These are phyloP conservation scores for Salvia miltiorrhiza DNA, from an alignment of 257 asterid species.

Conservation along the genomic window DNA sequence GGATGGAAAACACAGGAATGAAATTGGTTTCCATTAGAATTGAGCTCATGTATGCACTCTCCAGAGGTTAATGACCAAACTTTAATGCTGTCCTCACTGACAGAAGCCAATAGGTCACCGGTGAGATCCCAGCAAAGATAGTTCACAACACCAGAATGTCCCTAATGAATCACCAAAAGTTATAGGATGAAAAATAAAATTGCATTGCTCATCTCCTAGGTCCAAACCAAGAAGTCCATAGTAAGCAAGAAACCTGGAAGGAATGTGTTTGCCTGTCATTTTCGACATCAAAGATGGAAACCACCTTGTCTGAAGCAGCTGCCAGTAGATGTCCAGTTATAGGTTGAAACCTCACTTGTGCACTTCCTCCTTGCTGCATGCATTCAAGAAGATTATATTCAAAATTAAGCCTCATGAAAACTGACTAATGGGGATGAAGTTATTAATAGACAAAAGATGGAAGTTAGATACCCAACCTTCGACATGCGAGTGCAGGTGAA, in stretches of 20 bases:
- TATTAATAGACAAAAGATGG: not conserved
- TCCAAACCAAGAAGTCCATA: conserved; percentile 4
- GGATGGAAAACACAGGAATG: conserved; percentile 97
- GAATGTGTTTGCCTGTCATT: conserved; percentile 80
- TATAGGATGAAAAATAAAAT: conserved; percentile 2
- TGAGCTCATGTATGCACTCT: conserved; percentile 82
- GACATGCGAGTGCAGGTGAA: conserved; percentile 68
- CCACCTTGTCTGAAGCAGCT: conserved; percentile 90
- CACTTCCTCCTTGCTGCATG: conserved; percentile 87
- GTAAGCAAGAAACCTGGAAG: conserved; percentile 64
- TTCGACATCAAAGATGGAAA: conserved; percentile 85
- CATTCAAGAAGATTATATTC: conserved; percentile 8
- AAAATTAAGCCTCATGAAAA: not conserved
- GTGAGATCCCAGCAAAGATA: conserved; percentile 93
- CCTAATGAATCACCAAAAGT: conserved; percentile 46
- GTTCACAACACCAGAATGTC: conserved; percentile 75
- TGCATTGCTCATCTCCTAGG: not conserved
- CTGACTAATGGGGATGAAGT: not conserved
- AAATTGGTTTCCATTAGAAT: conserved; percentile 69
- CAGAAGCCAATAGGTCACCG: conserved; percentile 89
- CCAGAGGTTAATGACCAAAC: conserved; percentile 91
- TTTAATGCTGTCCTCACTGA: conserved; percentile 84
- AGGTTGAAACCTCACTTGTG: conserved; percentile 98
- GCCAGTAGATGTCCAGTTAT: conserved; percentile 77
- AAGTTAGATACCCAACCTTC: conserved; percentile 43